phyloP scores from a whole-genome alignment of 805 yeast species.

The Kluyveromyces dobzhanskii region DNA sequence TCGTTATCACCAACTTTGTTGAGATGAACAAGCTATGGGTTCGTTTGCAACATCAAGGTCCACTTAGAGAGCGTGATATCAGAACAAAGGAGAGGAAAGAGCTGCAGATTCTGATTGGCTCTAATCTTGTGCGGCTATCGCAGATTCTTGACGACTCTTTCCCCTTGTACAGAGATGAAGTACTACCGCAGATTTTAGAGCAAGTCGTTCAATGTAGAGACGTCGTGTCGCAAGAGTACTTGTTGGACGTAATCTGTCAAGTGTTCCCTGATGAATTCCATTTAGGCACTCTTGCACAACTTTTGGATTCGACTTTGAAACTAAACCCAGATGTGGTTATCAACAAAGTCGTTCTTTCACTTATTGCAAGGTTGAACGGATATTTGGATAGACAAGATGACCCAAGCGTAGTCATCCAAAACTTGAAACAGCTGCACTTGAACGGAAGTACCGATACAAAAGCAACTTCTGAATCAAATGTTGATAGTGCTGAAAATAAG shows the following conservation, averaged over 20 bases:
- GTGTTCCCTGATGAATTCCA: conserved; percentile 94
- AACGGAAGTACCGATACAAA: conserved; percentile 9
- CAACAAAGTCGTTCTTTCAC: conserved; percentile 54
- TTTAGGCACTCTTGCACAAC: conserved; percentile 56
- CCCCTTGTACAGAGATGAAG: conserved; percentile 35
- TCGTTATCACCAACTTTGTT: conserved; percentile 77
- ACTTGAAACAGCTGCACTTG: conserved; percentile 6
- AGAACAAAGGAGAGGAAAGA: conserved; percentile 78
- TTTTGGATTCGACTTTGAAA: conserved; percentile 56
- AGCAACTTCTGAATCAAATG: conserved; percentile 7
- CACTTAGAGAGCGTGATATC: conserved; percentile 67
- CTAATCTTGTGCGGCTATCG: conserved; percentile 80
- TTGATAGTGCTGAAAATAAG: neutral
- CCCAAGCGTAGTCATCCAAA: conserved; percentile 6
- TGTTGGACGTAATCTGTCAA: conserved; percentile 85
- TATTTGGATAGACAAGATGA: conserved; percentile 11
- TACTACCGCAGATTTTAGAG: conserved; percentile 75
- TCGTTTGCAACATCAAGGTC: conserved; percentile 91
- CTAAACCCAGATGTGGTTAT: conserved; percentile 66
- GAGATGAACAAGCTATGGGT: conserved; percentile 99
- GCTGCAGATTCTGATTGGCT: conserved; percentile 84
- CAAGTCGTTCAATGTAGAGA: conserved; percentile 92
- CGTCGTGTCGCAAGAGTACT: conserved; percentile 83
- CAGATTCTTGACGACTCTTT: conserved; percentile 72
- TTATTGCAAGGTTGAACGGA: conserved; percentile 55